A percentile compares a stretch with the other conserved stretches of the same genome.
phyloP scores from a whole-genome alignment of 768 basidiomycete species.

The Royoungia palumana region DNA sequence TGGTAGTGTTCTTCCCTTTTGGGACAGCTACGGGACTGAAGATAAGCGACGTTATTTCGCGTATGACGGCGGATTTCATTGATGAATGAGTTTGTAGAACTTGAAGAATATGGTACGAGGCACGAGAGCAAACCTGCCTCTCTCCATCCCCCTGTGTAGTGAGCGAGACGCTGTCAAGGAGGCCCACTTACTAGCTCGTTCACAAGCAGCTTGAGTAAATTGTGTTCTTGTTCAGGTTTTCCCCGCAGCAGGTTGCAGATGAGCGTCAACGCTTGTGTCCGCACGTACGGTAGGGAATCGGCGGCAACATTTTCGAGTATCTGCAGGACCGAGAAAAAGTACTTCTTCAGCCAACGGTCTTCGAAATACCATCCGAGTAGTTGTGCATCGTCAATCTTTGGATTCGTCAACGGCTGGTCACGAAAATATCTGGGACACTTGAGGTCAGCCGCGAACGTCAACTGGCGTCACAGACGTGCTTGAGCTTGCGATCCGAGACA shows the following conservation, averaged over 20 bases:
- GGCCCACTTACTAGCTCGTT: constrained; percentile 77
- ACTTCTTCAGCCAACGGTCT: constrained; percentile 97
- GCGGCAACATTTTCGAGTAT: constrained; percentile 82
- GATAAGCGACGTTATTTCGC: constrained; percentile 79
- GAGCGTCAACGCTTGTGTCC: constrained; percentile 77
- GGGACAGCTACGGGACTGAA: constrained; percentile 31
- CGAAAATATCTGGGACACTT: constrained; percentile 74
- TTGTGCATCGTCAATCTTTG: constrained; percentile 63
- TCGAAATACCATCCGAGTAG: constrained; percentile 89
- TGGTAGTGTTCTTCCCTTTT: constrained; percentile 37
- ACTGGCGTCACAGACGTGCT: constrained; percentile 43
- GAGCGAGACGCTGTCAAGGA: neutral
- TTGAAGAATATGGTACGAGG: constrained; percentile 86
- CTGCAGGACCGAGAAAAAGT: constrained; percentile 89
- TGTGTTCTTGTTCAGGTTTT: constrained; percentile 97
- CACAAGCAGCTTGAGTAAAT: constrained; percentile 84
- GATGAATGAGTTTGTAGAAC: constrained; percentile 86
- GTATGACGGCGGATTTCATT: constrained; percentile 88
- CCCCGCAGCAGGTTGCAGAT: constrained; percentile 78
- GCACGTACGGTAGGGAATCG: constrained; percentile 85
- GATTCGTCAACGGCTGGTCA: constrained; percentile 74
- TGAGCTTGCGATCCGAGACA: constrained; percentile 83
- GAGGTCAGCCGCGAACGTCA: neutral
- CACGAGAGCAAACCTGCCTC: constrained; percentile 81
- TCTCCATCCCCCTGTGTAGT: constrained; percentile 77